A percentile compares a stretch with the other conserved stretches of the same genome.
phyloP scores from a whole-genome alignment of 2,329 filamentous ascomycete species.

The Penicillium sp. region DNA sequence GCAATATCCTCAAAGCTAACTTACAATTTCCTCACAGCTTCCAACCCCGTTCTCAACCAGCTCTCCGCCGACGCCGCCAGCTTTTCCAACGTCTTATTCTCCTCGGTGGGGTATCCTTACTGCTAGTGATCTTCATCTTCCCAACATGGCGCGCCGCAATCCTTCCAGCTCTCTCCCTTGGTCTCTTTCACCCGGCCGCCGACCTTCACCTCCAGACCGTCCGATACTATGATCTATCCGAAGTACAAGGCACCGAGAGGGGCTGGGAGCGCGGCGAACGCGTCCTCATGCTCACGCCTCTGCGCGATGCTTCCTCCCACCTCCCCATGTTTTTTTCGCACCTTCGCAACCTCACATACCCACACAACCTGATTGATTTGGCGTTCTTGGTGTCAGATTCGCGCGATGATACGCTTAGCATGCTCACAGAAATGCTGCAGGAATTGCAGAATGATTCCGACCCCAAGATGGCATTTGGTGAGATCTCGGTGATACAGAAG shows the following conservation, averaged over 20 bases:
- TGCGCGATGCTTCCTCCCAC: conserved; percentile 89
- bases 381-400: conserved; percentile 97
- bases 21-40: conserved; percentile 57
- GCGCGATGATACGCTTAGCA: conserved; percentile 80
- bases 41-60: conserved; percentile 75
- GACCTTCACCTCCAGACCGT: conserved; percentile 88
- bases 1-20: not conserved
- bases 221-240: conserved; percentile 92
- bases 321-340: conserved; percentile 99
- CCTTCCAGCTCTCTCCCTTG: conserved; percentile 65
- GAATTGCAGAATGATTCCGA: conserved; percentile 78
- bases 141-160: conserved; percentile 68
- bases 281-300: conserved; percentile 89
- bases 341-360: conserved; percentile 92
- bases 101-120: conserved; percentile 55
- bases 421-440: conserved; percentile 73
- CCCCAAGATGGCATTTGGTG: conserved; percentile 80
- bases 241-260: conserved; percentile 84
- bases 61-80: conserved; percentile 70
- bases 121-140: conserved; percentile 70
- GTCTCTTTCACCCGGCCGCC: conserved; percentile 65
- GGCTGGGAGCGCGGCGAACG: conserved; percentile 97
- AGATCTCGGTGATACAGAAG: conserved; percentile 97
- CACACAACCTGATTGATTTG: conserved; percentile 92
- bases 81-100: conserved; percentile 68